Evolutionary conservation across 345 rosid species (phyloP).

Genomic region (Gossypium anomalum): DNA sequence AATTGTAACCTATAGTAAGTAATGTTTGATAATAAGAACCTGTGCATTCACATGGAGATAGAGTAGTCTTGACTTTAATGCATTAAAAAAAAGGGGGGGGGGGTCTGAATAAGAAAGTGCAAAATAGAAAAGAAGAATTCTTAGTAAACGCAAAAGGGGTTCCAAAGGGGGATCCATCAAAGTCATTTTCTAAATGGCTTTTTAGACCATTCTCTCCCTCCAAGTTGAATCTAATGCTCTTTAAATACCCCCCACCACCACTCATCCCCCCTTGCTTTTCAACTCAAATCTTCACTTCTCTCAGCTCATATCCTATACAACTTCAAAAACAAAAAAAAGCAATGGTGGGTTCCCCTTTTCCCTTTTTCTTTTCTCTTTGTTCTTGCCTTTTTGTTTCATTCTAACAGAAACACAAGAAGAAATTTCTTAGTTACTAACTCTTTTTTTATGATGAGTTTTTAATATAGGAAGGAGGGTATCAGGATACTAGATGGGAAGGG

Average conservation of each 20-base stretch:
- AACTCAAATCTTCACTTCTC: conserved; percentile 19
- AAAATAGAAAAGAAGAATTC: background rate
- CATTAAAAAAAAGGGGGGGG: background rate
- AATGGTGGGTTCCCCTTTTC: conserved; percentile 58
- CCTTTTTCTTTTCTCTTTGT: background rate
- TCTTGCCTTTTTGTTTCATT: background rate
- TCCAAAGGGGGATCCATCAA: conserved; percentile 12
- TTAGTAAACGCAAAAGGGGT: background rate
- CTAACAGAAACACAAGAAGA: background rate
- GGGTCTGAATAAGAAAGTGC: conserved; percentile 2
- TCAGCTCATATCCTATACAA: conserved; percentile 24
- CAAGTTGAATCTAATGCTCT: conserved; percentile 33
- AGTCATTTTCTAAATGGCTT: conserved; percentile 44
- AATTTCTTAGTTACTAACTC: background rate
- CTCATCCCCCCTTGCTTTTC: conserved; percentile 23
- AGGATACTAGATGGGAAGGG: conserved; percentile 60
- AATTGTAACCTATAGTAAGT: background rate
- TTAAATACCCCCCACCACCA: conserved; percentile 41
- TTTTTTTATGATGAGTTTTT: background rate
- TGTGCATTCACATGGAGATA: background rate
- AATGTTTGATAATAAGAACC: background rate
- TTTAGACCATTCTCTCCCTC: conserved; percentile 32
- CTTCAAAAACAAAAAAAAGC: conserved; percentile 8
- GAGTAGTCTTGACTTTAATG: background rate
- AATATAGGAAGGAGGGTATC: conserved; percentile 46